Percentiles rank a stretch among this genome's conserved stretches.
These are phyloP conservation scores for Colletotrichum cordylinicola DNA, from an alignment of 2,329 filamentous ascomycete genomes.

Conservation along the genomic window DNA sequence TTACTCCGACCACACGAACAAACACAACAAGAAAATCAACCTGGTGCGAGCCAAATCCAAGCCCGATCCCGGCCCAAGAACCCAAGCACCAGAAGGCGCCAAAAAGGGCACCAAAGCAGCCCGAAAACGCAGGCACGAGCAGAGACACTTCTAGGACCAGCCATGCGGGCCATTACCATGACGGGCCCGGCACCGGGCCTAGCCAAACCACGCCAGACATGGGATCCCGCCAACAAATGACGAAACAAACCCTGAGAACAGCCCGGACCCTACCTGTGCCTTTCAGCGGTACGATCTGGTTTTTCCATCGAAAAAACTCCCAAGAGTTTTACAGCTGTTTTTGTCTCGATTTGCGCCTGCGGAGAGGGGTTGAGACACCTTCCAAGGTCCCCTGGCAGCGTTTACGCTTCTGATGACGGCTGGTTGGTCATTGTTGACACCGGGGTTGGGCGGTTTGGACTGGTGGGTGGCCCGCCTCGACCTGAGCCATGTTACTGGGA, in stretches of 20 bases:
- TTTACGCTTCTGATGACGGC: not conserved
- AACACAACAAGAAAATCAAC: not conserved
- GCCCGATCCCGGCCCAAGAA: not conserved
- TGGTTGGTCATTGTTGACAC: not conserved
- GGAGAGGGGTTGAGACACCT: not conserved
- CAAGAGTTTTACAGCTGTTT: not conserved
- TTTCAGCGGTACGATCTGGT: not conserved
- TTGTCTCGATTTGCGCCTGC: not conserved
- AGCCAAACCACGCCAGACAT: constrained; percentile 11
- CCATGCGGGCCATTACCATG: constrained; percentile 12
- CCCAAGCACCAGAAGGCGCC: not conserved
- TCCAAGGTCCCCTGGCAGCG: not conserved
- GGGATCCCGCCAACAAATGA: constrained; percentile 17
- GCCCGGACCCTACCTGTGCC: constrained; percentile 1
- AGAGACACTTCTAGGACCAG: constrained; percentile 6
- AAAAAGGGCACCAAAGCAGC: not conserved
- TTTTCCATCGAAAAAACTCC: not conserved
- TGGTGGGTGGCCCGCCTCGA: constrained; percentile 1
- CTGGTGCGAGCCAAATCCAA: not conserved
- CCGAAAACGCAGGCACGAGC: not conserved
- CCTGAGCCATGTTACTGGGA: constrained; percentile 1
- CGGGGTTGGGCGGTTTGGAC: not conserved
- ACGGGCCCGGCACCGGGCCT: constrained; percentile 1
- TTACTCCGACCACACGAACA: not conserved
- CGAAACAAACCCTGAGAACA: constrained; percentile 17